phyloP scores from a whole-genome alignment of 345 rosid genomes.

The Erysimum cheiranthoides region DNA sequence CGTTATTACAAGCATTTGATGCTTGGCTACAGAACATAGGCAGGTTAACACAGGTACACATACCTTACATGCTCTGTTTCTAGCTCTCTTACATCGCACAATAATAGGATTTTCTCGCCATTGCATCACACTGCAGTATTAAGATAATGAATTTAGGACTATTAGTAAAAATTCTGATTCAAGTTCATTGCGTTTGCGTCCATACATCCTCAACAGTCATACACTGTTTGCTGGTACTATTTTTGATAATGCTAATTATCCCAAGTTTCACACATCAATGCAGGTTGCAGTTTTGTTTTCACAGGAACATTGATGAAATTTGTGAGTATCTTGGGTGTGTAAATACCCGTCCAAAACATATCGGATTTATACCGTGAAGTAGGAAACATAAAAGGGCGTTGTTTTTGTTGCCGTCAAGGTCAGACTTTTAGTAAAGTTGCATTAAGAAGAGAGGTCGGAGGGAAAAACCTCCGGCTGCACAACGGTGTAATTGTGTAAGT shows the following conservation, averaged over 20 bases:
- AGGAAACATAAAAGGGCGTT: conserved; percentile 19
- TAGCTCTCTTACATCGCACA: conserved; percentile 7
- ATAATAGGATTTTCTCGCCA: neutral
- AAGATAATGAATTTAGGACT: neutral
- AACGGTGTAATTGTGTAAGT: conserved; percentile 13
- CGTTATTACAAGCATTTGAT: conserved; percentile 93
- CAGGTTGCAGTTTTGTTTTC: conserved; percentile 23
- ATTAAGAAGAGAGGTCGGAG: conserved; percentile 22
- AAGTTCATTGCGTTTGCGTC: neutral
- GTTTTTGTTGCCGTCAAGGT: neutral
- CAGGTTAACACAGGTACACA: conserved; percentile 37
- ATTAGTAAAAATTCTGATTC: conserved; percentile 5
- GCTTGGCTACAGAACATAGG: conserved; percentile 55
- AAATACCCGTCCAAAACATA: conserved; percentile 5
- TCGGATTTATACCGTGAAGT: conserved; percentile 17
- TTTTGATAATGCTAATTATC: conserved; percentile 10
- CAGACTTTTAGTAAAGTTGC: conserved; percentile 19
- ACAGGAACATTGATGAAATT: conserved; percentile 21
- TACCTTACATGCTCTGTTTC: conserved; percentile 20
- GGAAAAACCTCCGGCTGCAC: conserved; percentile 14
- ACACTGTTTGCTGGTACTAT: neutral
- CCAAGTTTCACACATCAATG: conserved; percentile 15
- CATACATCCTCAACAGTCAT: conserved; percentile 3
- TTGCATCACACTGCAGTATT: neutral
- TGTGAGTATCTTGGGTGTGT: conserved; percentile 14